Conservation (phyloP, 2,329 filamentous ascomycete species). For the Conoideocrella luteorostrata region DNA sequence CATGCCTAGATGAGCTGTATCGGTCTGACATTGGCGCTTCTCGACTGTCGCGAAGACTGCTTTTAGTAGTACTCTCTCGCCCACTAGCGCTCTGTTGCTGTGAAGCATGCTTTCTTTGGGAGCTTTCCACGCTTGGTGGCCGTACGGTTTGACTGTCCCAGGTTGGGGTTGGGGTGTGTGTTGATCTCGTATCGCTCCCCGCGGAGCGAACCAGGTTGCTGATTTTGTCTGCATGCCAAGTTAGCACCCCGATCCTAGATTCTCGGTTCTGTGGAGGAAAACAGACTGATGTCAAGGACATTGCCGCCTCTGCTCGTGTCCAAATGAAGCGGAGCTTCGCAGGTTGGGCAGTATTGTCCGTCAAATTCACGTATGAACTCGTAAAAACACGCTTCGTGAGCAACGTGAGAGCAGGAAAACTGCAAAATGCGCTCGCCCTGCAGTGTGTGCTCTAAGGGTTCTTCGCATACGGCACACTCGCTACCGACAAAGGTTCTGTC, state of each 20-base stretch:
- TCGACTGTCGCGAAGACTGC: slow-evolving; percentile 42
- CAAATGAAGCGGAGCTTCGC: slow-evolving; percentile 82
- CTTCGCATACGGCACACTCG: slow-evolving; percentile 93
- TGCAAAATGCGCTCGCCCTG: slow-evolving; percentile 91
- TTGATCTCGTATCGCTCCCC: slow-evolving; percentile 53
- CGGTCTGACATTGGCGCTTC: slow-evolving; percentile 40
- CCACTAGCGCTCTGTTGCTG: slow-evolving; percentile 21
- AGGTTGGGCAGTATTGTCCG: slow-evolving; percentile 88
- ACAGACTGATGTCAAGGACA: slow-evolving; percentile 77
- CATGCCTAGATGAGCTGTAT: slow-evolving; percentile 49
- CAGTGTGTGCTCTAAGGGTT: slow-evolving; percentile 90
- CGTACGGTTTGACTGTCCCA: slow-evolving; percentile 62
- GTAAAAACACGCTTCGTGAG: slow-evolving; percentile 97
- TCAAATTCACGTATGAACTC: slow-evolving; percentile 96
- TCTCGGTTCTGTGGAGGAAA: slow-evolving; percentile 13
- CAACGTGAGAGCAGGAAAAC: slow-evolving; percentile 94
- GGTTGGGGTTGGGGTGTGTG: slow-evolving; percentile 49
- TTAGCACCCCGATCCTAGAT: slow-evolving; percentile 19
- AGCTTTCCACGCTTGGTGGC: slow-evolving; percentile 43
- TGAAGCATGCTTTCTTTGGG: slow-evolving; percentile 28
- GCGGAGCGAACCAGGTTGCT: slow-evolving; percentile 86
- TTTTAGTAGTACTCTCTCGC: slow-evolving; percentile 28
- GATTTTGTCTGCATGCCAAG: slow-evolving; percentile 69
- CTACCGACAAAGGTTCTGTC: slow-evolving; percentile 93
- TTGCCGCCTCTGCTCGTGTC: slow-evolving; percentile 92